Percentiles rank a stretch among this genome's conserved stretches.
phyloP scores from a whole-genome alignment of 2,329 filamentous ascomycete genomes.

The Cladobotryum protrusum region DNA sequence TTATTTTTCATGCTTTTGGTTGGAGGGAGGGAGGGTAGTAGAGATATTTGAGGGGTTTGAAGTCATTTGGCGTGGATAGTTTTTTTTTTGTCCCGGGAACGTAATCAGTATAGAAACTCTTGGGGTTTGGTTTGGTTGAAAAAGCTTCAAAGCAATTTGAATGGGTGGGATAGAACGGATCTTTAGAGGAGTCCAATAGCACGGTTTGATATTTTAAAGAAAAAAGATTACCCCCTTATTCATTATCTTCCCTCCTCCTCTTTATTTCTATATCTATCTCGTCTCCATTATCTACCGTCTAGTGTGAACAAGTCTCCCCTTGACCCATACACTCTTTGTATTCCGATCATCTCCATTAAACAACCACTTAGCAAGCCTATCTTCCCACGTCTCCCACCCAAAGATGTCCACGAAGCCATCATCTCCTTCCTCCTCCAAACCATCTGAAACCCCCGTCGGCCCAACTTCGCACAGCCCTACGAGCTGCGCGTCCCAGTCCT shows the following conservation, averaged over 20 bases:
- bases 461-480: slow-evolving; percentile 54
- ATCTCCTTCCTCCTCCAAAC: slow-evolving; percentile 16
- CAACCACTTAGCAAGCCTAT: slow-evolving; percentile 87
- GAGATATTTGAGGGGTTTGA: too few species aligned
- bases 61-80: too few species aligned
- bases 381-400: slow-evolving; percentile 84
- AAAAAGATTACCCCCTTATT: background rate
- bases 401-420: slow-evolving; percentile 76
- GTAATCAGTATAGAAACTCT: too few species aligned
- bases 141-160: too few species aligned
- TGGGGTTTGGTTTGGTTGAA: too few species aligned
- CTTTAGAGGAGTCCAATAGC: background rate
- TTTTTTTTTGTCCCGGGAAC: too few species aligned
- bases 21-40: too few species aligned
- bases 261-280: slow-evolving; percentile 3
- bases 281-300: slow-evolving; percentile 26
- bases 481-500: slow-evolving; percentile 87
- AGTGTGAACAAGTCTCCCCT: slow-evolving; percentile 71
- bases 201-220: too few species aligned
- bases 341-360: slow-evolving; percentile 92
- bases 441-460: slow-evolving; percentile 30
- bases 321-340: slow-evolving; percentile 82
- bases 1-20: too few species aligned
- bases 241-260: background rate
- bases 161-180: too few species aligned